Evolutionary conservation across 192 early-diverging fungal genomes (phyloP), one percentile per base, ranked within the genome.

Genomic region (Spizellomyces sp.): DNA sequence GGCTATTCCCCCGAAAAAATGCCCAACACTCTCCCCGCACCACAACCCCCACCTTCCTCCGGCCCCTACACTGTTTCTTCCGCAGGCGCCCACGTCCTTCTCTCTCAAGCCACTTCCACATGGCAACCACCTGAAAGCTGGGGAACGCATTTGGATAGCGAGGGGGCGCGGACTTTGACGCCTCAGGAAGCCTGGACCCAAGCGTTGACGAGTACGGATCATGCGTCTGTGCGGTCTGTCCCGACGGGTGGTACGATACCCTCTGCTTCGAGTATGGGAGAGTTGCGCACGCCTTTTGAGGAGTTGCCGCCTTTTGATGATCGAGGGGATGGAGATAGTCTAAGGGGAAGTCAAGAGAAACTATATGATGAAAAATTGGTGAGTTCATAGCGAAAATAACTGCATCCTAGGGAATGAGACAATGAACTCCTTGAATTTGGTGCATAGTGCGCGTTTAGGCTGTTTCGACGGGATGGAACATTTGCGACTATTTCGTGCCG

Each of bases 401-500:
- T 12, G 2, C 2, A 45, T 45, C 12, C 44, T 36, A 0, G 21
- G 14, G 44, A 36, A 36, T 2, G 62, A 10, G 12, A 61, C 59
- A 14, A 14, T 10, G 12, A n/a, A 9, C 9, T 22, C 46, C 6
- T 55, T 52, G 9, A n/a, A 7, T 36, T 42, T 58, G 19, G 6
- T 8, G 10, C 55, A 19, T 21, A 70, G 68, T 41, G 71, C 27
- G 55, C 63, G 8, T 42, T 96, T 66, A 88, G 92, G 22, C 89
- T 94, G 9, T 95, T 92, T 73, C 83, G 90, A 52, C 83, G 84
- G 6, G 92, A 95, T 69, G 83, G 84, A 43, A 94, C 94, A 0
- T 95, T 92, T 72, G 88, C 89, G 14, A 93, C 92, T 0, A 86
- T 96, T 41, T 86, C 86, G 61, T 90, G 88, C 45, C 83, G 81